phyloP scores from a whole-genome alignment of 2,329 filamentous ascomycete genomes.

The Ascocoryne sarcoides region DNA sequence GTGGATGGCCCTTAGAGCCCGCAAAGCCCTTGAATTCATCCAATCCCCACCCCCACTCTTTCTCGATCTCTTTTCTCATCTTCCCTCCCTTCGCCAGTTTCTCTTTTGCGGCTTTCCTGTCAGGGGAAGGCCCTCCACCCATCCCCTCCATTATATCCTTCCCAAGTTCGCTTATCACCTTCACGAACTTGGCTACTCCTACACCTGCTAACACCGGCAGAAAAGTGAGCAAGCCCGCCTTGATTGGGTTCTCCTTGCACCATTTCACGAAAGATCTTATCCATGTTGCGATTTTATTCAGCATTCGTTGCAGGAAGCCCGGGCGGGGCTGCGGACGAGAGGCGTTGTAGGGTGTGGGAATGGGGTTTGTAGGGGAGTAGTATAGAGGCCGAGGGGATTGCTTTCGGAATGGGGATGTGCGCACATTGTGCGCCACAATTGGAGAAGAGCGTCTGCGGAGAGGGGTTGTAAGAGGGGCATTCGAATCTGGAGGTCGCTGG shows the following conservation, averaged over 20 bases:
- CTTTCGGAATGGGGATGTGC: constrained; percentile 1
- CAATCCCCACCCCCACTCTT: constrained; percentile 17
- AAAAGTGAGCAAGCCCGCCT: constrained; percentile 17
- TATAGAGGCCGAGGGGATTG: constrained; percentile 11
- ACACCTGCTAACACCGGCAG: constrained; percentile 18
- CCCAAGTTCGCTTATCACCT: constrained; percentile 1
- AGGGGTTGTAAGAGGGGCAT: background rate
- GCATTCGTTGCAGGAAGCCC: constrained; percentile 17
- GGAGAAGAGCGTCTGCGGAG: background rate
- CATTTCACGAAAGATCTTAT: constrained; percentile 13
- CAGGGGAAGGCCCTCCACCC: no score
- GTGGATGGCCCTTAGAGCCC: constrained; percentile 18
- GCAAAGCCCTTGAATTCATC: constrained; percentile 22
- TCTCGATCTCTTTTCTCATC: constrained; percentile 5
- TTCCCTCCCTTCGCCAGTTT: constrained; percentile 1
- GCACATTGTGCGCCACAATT: background rate
- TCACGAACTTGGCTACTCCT: constrained; percentile 7
- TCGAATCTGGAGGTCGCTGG: background rate
- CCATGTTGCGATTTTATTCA: constrained; percentile 15
- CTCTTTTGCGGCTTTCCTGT: background rate
- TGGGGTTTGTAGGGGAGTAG: constrained; percentile 18
- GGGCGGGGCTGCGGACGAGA: constrained; percentile 20
- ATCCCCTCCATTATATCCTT: constrained; percentile 8
- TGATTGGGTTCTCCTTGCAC: constrained; percentile 19
- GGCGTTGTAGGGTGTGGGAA: constrained; percentile 19